Evolutionary conservation across 2,329 filamentous ascomycete genomes (phyloP), one percentile per base, ranked within the genome.

Genomic region (Podosphaera fusca): DNA sequence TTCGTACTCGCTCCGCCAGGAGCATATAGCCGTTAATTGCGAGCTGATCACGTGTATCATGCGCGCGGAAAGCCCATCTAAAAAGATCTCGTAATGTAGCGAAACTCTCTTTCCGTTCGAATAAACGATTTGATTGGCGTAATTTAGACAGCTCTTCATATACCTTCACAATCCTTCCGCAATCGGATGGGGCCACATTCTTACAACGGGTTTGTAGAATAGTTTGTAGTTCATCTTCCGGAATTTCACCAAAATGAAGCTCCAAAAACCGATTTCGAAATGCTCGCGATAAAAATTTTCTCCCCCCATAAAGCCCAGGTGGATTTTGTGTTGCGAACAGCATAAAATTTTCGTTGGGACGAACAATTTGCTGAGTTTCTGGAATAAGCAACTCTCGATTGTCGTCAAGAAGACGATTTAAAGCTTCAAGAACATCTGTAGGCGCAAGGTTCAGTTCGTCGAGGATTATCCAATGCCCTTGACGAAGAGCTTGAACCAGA

Each of bases 261-360:
- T 99, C 92, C 2, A 99, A 76, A 65, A 99, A 99, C 65, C 92
- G 80, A 68, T 98, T 99, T 57, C 94, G 81, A 70, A 99, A 98
- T 1, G 92, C 92, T 47, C 94, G 79, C 1, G 92, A 96, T 6
- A 99, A 74, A 0, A 87, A 81, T 67, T 99, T 99, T 63, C 92
- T 79, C 14, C 92, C 92, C 58, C 94, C 94, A 64, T 99, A 99
- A 0, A 98, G 72, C 40, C 92, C 92, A 30, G 94, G 85, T 0
- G 92, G 92, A 63, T 99, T 98, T 67, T 99, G 92, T 0, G 92
- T 99, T 1, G 92, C 92, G 65, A 98, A 98, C 0, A 99, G 78
- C 80, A 96, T 95, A 68, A 98, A 98, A 63, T 94, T 89, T 35
- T 87, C 81, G 62, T 98, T 89, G 0, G 92, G 94, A 36, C 82